Percentiles rank a stretch among this genome's conserved stretches.
phyloP scores from a whole-genome alignment of 305 asterid species.

The Solanum chacoense region DNA sequence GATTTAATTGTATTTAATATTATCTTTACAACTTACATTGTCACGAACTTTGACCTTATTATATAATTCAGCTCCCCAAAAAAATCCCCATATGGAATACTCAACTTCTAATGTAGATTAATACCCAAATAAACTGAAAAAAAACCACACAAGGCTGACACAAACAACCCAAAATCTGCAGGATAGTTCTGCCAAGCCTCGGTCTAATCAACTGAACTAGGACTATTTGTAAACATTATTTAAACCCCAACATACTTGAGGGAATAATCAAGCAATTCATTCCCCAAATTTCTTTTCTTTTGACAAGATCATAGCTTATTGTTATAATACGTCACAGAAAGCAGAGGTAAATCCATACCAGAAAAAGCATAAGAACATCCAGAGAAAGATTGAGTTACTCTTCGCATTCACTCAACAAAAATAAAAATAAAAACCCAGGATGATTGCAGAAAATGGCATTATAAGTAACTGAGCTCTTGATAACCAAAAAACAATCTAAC shows the following conservation, averaged over 20 bases:
- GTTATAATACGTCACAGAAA: neutral
- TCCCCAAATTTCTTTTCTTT: neutral
- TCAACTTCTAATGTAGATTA: neutral
- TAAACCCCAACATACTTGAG: neutral
- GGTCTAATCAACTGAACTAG: neutral
- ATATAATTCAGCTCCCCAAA: neutral
- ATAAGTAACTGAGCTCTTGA: conserved; percentile 1
- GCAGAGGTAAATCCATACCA: neutral
- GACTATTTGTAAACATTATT: neutral
- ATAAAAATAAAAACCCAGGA: neutral
- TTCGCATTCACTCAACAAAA: neutral
- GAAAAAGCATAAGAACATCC: neutral
- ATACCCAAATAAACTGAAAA: neutral
- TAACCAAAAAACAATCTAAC: neutral
- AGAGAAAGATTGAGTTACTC: neutral
- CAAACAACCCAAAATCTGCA: neutral
- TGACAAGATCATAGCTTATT: neutral
- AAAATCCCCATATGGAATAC: neutral
- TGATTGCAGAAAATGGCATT: neutral
- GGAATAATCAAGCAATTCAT: neutral
- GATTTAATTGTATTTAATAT: neutral
- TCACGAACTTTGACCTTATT: neutral
- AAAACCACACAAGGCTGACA: neutral
- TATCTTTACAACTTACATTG: neutral
- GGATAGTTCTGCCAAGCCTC: neutral